These are phyloP conservation scores for Daedaleopsis sinensis DNA, from an alignment of 768 basidiomycete species.

Conservation along the genomic window DNA sequence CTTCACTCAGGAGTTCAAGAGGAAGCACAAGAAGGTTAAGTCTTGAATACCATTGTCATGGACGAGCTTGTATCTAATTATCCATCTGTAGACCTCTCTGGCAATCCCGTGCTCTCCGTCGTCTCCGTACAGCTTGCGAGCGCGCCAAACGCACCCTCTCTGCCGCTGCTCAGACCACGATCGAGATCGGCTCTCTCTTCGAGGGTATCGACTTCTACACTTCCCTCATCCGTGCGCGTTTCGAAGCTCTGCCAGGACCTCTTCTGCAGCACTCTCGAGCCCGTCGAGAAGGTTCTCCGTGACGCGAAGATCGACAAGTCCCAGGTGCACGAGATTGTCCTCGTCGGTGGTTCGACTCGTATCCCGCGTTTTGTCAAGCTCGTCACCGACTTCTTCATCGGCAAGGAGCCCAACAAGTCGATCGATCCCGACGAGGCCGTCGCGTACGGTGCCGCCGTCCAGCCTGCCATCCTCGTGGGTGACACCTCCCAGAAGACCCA, in stretches of 20 bases:
- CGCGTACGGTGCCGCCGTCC: conserved; percentile 97
- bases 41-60: conserved; percentile 15
- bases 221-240: conserved; percentile 95
- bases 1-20: conserved; percentile 96
- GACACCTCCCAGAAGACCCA: conserved; percentile 98
- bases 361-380: conserved; percentile 97
- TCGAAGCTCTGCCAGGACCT: conserved; percentile 96
- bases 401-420: conserved; percentile 98
- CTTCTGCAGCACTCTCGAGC: conserved; percentile 91
- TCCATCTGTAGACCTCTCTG: conserved; percentile 66
- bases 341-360: conserved; percentile 98
- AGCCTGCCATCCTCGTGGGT: conserved; percentile 96
- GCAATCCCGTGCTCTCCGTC: conserved; percentile 96
- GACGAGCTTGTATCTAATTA: conserved; percentile 7
- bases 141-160: conserved; percentile 98
- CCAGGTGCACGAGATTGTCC: conserved; percentile 94
- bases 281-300: conserved; percentile 97
- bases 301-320: conserved; percentile 98
- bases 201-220: conserved; percentile 99
- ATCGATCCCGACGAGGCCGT: conserved; percentile 99
- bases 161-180: conserved; percentile 93
- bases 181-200: conserved; percentile 97
- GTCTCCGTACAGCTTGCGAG: conserved; percentile 97
- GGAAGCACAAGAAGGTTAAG: conserved; percentile 93
- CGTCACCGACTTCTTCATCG: conserved; percentile 98